phyloP scores from a whole-genome alignment of 495 filamentous ascomycete genomes.

The Hypoxylon intermedium region DNA sequence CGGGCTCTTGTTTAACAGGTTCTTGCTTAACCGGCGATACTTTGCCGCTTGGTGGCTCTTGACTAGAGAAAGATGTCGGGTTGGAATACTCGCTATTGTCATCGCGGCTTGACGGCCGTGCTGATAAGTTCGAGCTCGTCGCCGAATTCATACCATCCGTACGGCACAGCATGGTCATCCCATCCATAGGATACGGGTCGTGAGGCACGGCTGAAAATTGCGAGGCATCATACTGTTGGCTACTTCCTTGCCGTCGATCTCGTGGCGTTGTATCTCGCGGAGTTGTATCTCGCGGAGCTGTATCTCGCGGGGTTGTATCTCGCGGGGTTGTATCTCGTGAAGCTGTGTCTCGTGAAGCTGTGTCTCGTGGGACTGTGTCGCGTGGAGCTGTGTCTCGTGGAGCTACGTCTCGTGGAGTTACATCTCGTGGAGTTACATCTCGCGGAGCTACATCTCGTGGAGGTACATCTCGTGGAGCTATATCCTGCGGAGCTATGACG shows the following conservation, averaged over 20 bases:
- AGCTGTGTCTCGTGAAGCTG: too few relatives aligned
- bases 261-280: conserved; percentile 34
- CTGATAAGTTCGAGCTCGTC: conserved; percentile 74
- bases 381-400: too few relatives aligned
- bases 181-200: conserved; percentile 93
- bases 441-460: too few relatives aligned
- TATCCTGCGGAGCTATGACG: conserved; percentile 27
- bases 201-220: conserved; percentile 78
- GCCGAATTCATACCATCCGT: conserved; percentile 73
- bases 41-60: conserved; percentile 70
- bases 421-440: too few relatives aligned
- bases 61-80: conserved; percentile 88
- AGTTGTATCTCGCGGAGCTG: conserved; percentile 14
- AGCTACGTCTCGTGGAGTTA: too few relatives aligned
- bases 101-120: conserved; percentile 83
- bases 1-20: conserved; percentile 65
- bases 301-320: too few relatives aligned
- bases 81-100: conserved; percentile 91
- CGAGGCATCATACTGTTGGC: conserved; percentile 61
- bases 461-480: too few relatives aligned
- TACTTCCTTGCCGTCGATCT: conserved; percentile 49
- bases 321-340: too few relatives aligned
- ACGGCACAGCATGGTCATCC: conserved; percentile 98
- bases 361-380: too few relatives aligned
- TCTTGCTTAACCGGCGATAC: conserved; percentile 73